phyloP scores from a whole-genome alignment of 2,329 filamentous ascomycete genomes.

The Cladosporium sp. region DNA sequence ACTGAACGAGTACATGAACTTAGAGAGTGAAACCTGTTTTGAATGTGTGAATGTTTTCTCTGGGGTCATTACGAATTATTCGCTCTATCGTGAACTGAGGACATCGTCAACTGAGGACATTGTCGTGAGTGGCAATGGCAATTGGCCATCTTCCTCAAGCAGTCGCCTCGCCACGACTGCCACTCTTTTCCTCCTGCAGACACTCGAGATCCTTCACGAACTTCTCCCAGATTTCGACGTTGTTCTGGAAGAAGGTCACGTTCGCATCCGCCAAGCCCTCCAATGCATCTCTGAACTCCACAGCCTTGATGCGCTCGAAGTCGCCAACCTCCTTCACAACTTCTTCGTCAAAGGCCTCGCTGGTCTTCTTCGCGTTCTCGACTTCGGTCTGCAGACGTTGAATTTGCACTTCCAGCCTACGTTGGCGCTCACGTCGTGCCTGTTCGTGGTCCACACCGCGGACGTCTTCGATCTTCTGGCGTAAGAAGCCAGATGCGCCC shows the following conservation, averaged over 20 bases:
- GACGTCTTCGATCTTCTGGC: conserved; percentile 94
- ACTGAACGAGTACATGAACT: neutral
- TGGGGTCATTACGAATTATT: conserved; percentile 10
- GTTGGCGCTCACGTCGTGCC: conserved; percentile 78
- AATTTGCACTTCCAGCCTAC: conserved; percentile 89
- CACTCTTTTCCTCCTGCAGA: conserved; percentile 54
- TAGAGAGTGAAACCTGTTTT: neutral
- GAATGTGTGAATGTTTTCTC: neutral
- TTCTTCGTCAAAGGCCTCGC: conserved; percentile 93
- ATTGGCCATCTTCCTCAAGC: neutral
- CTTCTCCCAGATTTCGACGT: conserved; percentile 81
- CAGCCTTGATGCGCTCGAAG: conserved; percentile 94
- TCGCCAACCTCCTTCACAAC: conserved; percentile 90
- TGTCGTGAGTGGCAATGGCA: neutral
- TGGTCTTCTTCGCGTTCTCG: conserved; percentile 80
- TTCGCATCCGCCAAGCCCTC: conserved; percentile 82
- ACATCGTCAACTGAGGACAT: neutral
- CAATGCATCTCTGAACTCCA: conserved; percentile 87
- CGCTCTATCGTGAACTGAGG: neutral
- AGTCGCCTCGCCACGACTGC: neutral
- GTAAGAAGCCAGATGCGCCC: conserved; percentile 82
- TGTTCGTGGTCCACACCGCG: conserved; percentile 96
- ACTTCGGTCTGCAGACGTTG: conserved; percentile 89
- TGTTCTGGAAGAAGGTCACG: conserved; percentile 79
- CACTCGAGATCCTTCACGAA: conserved; percentile 80